These are phyloP conservation scores for Musa schizocarpa DNA, from an alignment of 176 grass and related monocot species.

Conservation along the genomic window DNA sequence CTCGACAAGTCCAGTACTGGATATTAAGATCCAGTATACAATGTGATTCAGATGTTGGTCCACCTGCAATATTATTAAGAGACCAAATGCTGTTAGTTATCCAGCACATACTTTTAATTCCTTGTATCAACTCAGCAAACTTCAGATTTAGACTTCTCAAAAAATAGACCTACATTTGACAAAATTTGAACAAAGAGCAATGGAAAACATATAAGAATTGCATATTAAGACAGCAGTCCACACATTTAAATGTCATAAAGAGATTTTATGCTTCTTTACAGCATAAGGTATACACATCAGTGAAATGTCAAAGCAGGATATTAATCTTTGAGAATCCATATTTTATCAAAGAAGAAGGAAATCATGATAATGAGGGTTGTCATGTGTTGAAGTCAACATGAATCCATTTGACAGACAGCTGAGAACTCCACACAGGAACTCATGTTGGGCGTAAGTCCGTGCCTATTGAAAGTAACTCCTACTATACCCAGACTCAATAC, in stretches of 20 bases:
- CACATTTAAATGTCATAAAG: too few species aligned
- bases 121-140: background rate
- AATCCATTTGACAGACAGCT: too few species aligned
- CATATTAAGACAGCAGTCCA: background rate
- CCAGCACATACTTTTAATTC: background rate
- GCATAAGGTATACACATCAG: background rate
- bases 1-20: slow-evolving; percentile 95
- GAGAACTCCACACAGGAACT: too few species aligned
- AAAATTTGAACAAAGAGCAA: background rate
- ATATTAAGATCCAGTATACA: slow-evolving; percentile 63
- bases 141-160: background rate
- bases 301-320: background rate
- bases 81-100: background rate
- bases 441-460: too few species aligned
- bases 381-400: too few species aligned
- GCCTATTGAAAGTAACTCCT: too few species aligned
- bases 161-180: background rate
- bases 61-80: slow-evolving; percentile 40
- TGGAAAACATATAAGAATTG: background rate
- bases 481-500: too few species aligned
- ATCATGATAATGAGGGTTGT: background rate
- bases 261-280: too few species aligned
- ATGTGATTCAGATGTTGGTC: slow-evolving; percentile 68
- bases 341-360: background rate
- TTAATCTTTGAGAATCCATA: background rate